phyloP scores from a whole-genome alignment of 352 stramenopile genomes.

The Nothophytophthora sp. region DNA sequence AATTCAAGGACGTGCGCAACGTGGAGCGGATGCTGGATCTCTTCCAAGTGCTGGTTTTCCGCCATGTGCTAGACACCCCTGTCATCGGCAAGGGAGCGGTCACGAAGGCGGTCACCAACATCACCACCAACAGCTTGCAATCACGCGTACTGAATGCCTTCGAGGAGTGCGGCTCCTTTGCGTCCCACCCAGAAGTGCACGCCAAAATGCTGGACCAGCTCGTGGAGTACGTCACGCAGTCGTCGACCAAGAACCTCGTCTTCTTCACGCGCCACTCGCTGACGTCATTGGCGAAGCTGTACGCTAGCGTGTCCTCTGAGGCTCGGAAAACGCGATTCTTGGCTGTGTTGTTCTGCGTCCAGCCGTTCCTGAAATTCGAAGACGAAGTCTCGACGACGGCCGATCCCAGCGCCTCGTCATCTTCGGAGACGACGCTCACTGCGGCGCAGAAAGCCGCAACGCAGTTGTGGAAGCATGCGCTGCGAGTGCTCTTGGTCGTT shows the following conservation, averaged over 20 bases:
- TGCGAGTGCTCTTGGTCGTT: constrained; percentile 70
- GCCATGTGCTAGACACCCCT: constrained; percentile 54
- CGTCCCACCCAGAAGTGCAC: constrained; percentile 60
- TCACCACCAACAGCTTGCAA: constrained; percentile 83
- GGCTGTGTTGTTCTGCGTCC: constrained; percentile 63
- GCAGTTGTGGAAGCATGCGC: constrained; percentile 78
- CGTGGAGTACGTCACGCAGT: constrained; percentile 55
- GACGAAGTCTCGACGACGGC: constrained; percentile 5
- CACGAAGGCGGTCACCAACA: constrained; percentile 46
- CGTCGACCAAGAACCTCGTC: constrained; percentile 46
- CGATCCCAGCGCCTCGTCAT: constrained; percentile 7
- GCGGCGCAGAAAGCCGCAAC: constrained; percentile 66
- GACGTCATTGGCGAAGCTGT: constrained; percentile 74
- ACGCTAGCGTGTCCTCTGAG: constrained; percentile 57
- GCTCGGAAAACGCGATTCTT: constrained; percentile 60
- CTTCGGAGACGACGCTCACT: constrained; percentile 39
- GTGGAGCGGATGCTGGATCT: constrained; percentile 66
- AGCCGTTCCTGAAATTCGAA: constrained; percentile 63
- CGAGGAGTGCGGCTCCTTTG: constrained; percentile 80
- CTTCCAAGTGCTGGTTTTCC: constrained; percentile 63
- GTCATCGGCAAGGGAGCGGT: constrained; percentile 26
- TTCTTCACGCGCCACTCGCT: constrained; percentile 84
- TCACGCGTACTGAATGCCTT: constrained; percentile 84
- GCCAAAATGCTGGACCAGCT: constrained; percentile 70
- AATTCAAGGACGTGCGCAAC: constrained; percentile 69